A percentile compares a stretch with the other conserved stretches of the same genome.
Conservation (phyloP, 164 flowering plant genomes). For the Kalanchoe fedtschenkoi region DNA sequence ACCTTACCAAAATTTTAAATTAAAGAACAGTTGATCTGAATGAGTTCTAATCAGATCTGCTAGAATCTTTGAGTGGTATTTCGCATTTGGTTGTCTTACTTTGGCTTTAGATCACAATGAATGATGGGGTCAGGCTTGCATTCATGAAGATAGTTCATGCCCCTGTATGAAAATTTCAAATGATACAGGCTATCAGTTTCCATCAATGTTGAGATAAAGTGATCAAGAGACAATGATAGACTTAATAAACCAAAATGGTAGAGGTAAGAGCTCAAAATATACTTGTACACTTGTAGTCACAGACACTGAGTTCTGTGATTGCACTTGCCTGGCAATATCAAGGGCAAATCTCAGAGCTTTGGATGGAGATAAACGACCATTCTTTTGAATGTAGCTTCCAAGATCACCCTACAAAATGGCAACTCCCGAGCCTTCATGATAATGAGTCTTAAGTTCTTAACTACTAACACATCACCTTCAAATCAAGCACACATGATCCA, state of each 20-base stretch:
- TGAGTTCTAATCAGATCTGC: conserved; percentile 13
- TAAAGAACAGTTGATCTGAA: conserved; percentile 38
- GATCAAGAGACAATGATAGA: neutral
- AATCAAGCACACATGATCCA: too few species aligned
- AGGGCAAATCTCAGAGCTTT: conserved; percentile 80
- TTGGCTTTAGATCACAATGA: conserved; percentile 91
- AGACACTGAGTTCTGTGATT: too few species aligned
- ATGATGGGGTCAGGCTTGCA: conserved; percentile 91
- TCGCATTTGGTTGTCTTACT: conserved; percentile 68
- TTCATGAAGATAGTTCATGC: conserved; percentile 96
- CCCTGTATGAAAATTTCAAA: conserved; percentile 38
- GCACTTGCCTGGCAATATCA: conserved; percentile 76
- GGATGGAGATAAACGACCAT: conserved; percentile 76
- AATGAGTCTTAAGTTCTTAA: neutral
- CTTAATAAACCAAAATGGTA: too few species aligned
- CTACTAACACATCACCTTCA: too few species aligned
- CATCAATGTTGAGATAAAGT: neutral
- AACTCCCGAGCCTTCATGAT: neutral
- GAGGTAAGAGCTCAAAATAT: too few species aligned
- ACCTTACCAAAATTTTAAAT: conserved; percentile 85
- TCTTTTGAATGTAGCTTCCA: conserved; percentile 71
- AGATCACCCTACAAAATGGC: conserved; percentile 66
- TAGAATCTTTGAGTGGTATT: conserved; percentile 18
- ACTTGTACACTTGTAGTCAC: too few species aligned
- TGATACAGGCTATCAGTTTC: neutral